Conservation (phyloP, 345 rosid genomes). For the Ailanthus altissimus region DNA sequence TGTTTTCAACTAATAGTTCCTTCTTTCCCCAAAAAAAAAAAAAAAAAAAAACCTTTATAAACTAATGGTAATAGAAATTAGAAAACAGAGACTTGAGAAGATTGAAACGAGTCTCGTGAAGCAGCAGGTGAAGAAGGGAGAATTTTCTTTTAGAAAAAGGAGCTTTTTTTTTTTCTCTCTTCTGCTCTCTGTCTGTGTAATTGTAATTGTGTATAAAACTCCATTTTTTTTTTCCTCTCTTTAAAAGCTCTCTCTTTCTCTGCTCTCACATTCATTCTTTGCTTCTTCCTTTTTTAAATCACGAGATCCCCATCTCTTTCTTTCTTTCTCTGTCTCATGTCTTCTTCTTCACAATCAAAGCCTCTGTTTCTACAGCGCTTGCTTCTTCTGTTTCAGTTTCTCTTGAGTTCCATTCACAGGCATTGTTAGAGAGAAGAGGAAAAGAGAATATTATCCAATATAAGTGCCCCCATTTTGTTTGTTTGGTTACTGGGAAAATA, state of each 20-base stretch:
- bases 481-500: conserved; percentile 10
- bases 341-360: conserved; percentile 13
- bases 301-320: conserved; percentile 67
- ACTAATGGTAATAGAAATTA: too few relatives aligned
- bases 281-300: conserved; percentile 58
- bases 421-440: neutral
- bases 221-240: neutral
- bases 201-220: neutral
- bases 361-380: neutral
- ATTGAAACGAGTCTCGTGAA: conserved; percentile 44
- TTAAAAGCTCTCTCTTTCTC: conserved; percentile 30
- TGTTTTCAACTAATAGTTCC: too few relatives aligned
- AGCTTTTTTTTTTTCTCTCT: neutral
- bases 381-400: neutral
- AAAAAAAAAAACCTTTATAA: neutral
- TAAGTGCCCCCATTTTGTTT: neutral
- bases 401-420: neutral
- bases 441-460: neutral
- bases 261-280: conserved; percentile 61
- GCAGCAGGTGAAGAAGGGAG: conserved; percentile 28
- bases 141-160: too few relatives aligned
- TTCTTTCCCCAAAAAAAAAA: too few relatives aligned
- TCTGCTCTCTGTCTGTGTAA: neutral
- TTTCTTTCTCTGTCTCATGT: conserved; percentile 26
- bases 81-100: neutral